Evolutionary conservation across 805 yeast species (phyloP).

Genomic region (Geotrichum ghanense): DNA sequence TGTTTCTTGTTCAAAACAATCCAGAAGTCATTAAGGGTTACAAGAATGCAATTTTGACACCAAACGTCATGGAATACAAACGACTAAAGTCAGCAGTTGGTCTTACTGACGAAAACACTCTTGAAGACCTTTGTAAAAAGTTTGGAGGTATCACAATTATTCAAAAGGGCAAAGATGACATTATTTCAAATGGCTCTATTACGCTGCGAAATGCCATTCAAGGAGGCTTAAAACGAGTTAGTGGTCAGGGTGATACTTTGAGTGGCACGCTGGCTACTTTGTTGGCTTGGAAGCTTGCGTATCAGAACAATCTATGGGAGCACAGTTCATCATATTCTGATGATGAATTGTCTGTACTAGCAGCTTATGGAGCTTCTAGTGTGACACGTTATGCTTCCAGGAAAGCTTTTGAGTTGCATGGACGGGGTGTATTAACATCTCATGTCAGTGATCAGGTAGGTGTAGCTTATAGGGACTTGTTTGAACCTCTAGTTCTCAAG

Average conservation of each 20-base stretch:
- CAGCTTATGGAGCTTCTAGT: constrained; percentile 57
- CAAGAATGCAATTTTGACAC: constrained; percentile 63
- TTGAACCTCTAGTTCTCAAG: constrained; percentile 11
- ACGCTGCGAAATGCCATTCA: constrained; percentile 32
- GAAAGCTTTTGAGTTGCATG: constrained; percentile 52
- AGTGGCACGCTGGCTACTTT: constrained; percentile 80
- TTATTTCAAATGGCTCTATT: constrained; percentile 41
- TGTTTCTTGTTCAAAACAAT: constrained; percentile 50
- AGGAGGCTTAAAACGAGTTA: constrained; percentile 76
- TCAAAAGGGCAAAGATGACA: constrained; percentile 62
- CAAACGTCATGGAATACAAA: constrained; percentile 77
- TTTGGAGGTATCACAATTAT: constrained; percentile 53
- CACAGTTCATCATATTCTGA: constrained; percentile 26
- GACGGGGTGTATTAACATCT: constrained; percentile 77
- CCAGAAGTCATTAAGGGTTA: constrained; percentile 47
- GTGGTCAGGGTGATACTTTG: constrained; percentile 94
- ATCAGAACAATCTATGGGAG: constrained; percentile 50
- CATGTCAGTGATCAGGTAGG: constrained; percentile 64
- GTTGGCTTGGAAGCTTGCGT: constrained; percentile 66
- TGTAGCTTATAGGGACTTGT: constrained; percentile 43
- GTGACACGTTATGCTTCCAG: constrained; percentile 55
- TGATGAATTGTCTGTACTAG: constrained; percentile 25
- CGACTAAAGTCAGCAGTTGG: constrained; percentile 47
- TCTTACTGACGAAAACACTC: constrained; percentile 10
- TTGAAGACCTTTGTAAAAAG: constrained; percentile 31